These are phyloP conservation scores for Saccharomycopsis microspora DNA, from an alignment of 805 yeast species.

Conservation along the genomic window DNA sequence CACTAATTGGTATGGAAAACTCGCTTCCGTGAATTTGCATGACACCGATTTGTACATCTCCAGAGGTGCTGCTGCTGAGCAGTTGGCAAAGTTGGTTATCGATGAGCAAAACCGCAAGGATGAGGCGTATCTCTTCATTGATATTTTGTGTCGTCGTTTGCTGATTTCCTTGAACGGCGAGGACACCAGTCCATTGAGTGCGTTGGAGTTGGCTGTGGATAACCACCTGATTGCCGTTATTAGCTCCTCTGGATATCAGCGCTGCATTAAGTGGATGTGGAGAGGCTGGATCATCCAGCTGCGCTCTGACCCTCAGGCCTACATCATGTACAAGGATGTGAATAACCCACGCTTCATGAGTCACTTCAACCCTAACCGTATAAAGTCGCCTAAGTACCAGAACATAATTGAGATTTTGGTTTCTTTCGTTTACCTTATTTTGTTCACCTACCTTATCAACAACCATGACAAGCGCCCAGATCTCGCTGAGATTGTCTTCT, in stretches of 20 bases:
- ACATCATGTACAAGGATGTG: constrained; percentile 56
- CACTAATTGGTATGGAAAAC: constrained; percentile 63
- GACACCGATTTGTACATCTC: constrained; percentile 51
- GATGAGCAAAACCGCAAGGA: constrained; percentile 30
- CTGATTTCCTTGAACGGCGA: constrained; percentile 48
- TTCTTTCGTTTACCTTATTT: constrained; percentile 46
- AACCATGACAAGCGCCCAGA: constrained; percentile 20
- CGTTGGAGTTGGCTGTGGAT: constrained; percentile 77
- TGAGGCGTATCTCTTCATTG: constrained; percentile 55
- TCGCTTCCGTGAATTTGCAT: constrained; percentile 47
- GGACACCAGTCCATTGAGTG: constrained; percentile 54
- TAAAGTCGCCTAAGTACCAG: constrained; percentile 78
- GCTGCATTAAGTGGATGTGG: constrained; percentile 87
- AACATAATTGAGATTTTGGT: constrained; percentile 58
- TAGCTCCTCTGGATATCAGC: constrained; percentile 70
- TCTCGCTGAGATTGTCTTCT: constrained; percentile 46
- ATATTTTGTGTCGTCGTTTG: constrained; percentile 68
- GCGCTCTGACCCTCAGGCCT: constrained; percentile 53
- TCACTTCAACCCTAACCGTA: constrained; percentile 74
- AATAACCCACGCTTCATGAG: constrained; percentile 41
- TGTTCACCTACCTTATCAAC: constrained; percentile 44
- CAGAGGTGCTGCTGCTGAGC: constrained; percentile 58
- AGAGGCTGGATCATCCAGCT: constrained; percentile 84
- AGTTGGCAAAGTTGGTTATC: constrained; percentile 55
- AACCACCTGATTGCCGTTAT: constrained; percentile 69